These are phyloP conservation scores for Mycena chlorophos DNA, from an alignment of 768 basidiomycete species.

Conservation along the genomic window DNA sequence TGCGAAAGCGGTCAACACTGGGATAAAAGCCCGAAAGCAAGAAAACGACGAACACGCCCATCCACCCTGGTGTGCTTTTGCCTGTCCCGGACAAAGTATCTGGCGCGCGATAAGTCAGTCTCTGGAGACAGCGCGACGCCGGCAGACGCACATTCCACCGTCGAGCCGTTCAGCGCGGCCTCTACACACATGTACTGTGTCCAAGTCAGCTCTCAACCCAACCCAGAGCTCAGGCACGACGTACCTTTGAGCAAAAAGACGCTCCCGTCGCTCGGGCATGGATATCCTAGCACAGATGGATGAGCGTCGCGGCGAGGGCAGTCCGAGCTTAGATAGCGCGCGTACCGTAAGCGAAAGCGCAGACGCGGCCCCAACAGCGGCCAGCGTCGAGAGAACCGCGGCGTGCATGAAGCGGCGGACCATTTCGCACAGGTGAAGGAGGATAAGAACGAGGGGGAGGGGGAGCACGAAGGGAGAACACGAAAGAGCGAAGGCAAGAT, in stretches of 20 bases:
- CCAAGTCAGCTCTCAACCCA: not conserved
- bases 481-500: too few relatives aligned
- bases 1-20: slow-evolving; percentile 25
- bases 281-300: slow-evolving; percentile 5
- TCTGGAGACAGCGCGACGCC: not conserved
- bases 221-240: slow-evolving; percentile 1
- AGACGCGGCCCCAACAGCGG: slow-evolving; percentile 12
- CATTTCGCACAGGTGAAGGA: slow-evolving; percentile 3
- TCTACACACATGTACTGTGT: slow-evolving; percentile 49
- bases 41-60: slow-evolving; percentile 50
- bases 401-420: slow-evolving; percentile 3
- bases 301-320: not conserved
- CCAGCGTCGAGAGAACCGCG: slow-evolving; percentile 8
- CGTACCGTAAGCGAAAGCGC: not conserved
- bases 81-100: slow-evolving; percentile 52
- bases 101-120: slow-evolving; percentile 23
- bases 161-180: slow-evolving; percentile 46
- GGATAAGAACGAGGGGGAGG: too few relatives aligned
- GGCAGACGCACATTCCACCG: slow-evolving; percentile 40
- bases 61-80: slow-evolving; percentile 48
- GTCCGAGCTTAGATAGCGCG: not conserved
- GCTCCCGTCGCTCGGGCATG: slow-evolving; percentile 16
- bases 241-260: slow-evolving; percentile 21
- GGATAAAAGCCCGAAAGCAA: not conserved
- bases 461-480: not conserved